Conservation (phyloP, 345 rosid species). For the Excoecaria cochinchinensis region DNA sequence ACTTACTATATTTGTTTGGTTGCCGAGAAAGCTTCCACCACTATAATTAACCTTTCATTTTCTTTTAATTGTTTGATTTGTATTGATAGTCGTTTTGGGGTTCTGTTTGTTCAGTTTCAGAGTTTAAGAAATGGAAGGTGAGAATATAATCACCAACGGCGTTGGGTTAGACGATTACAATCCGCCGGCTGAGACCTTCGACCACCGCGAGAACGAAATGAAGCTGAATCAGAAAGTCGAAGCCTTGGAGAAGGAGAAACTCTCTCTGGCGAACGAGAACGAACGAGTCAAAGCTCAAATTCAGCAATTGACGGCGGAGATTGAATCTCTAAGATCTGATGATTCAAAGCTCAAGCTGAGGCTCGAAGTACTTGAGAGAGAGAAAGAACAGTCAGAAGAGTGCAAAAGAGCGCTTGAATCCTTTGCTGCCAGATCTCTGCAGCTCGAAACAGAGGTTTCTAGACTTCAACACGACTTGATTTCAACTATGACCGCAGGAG, state of each 20-base stretch:
- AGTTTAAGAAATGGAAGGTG: slow-evolving; percentile 44
- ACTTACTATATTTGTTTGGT: slow-evolving; percentile 1
- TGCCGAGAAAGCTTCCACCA: neutral
- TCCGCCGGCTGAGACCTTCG: slow-evolving; percentile 37
- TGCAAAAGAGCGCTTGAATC: slow-evolving; percentile 49
- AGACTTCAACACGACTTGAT: slow-evolving; percentile 67
- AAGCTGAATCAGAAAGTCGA: slow-evolving; percentile 39
- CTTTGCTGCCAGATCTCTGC: slow-evolving; percentile 49
- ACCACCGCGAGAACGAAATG: slow-evolving; percentile 27
- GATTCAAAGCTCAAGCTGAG: slow-evolving; percentile 43
- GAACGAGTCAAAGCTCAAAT: slow-evolving; percentile 37
- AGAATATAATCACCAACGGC: slow-evolving; percentile 34
- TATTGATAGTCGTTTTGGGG: neutral
- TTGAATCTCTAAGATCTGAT: slow-evolving; percentile 39
- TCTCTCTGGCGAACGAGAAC: slow-evolving; percentile 40
- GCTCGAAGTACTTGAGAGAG: slow-evolving; percentile 42
- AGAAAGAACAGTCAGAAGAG: slow-evolving; percentile 51
- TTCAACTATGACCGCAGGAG: slow-evolving; percentile 43
- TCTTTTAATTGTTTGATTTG: neutral
- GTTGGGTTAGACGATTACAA: slow-evolving; percentile 16
- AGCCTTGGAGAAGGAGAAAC: slow-evolving; percentile 50
- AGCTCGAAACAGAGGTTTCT: slow-evolving; percentile 58
- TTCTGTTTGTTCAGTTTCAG: neutral
- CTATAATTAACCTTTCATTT: neutral
- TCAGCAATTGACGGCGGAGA: slow-evolving; percentile 31